Base-by-base conservation (phyloP, 2,329 filamentous ascomycete genomes). In the Pseudomassariella vexata region DNA sequence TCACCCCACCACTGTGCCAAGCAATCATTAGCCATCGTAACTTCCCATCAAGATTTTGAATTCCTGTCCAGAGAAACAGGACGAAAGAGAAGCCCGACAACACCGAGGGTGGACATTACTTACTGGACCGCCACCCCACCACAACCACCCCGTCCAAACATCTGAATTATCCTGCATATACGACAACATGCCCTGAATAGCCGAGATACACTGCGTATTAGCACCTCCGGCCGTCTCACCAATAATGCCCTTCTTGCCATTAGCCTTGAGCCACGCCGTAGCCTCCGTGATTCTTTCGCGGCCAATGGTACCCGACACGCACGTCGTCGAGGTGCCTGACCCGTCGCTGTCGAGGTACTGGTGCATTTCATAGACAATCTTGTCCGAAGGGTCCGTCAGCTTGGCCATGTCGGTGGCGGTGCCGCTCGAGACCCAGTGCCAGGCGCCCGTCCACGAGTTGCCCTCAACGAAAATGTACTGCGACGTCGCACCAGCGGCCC, bases 281-380 rank as follows among this genome's bases (percentile, higher is more conserved):
- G 30, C 30, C 6, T 17, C 32, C 2, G 22, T 15, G 14, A 76
- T 40, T 12, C 70, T 62, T 52, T 73, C 62, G 6, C 42, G 51
- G 36, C 71, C 71, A 38, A 75, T 65, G 12, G 63, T 66, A 30
- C 47, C 41, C 30, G 59, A 68, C 6, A 73, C 69, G 39, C 72
- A 76, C 8, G 46, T 43, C 10, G 53, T 41, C 3, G 51, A 52
- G 3, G 70, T 74, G n/a, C 71, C 71, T 4, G 70, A 73, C 20
- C 61, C 60, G 48, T 76, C 71, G 2, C 49, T 45, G 53, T 76
- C 71, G 15, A 76, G 67, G 51, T 76, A 76, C 57, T 76, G 71
- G 54, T 76, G 71, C 70, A 76, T 75, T 57, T 76, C 64, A 48
- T 70, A 74, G 41, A 73, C 51, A 37, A 74, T 47, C 53, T 72